A percentile compares a stretch with the other conserved stretches of the same genome.
Evolutionary conservation across 768 basidiomycete species (phyloP).

Genomic region (Tulasnella sp.): DNA sequence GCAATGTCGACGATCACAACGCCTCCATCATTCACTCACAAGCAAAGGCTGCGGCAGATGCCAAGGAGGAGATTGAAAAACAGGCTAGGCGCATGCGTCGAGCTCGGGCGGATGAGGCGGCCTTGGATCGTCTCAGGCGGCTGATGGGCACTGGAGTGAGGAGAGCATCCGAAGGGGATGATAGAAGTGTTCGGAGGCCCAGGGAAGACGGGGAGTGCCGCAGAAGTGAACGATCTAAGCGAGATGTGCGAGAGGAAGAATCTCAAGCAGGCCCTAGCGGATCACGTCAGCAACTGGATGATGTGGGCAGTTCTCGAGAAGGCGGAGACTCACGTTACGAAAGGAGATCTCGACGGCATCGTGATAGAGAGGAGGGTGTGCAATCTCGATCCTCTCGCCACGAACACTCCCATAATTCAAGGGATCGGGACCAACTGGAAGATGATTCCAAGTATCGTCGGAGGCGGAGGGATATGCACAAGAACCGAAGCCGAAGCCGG

Average conservation of each 20-base stretch:
- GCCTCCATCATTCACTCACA: constrained; percentile 46
- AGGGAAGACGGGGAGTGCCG: not conserved
- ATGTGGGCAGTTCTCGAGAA: not conserved
- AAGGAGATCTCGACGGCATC: not conserved
- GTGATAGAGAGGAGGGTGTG: not conserved
- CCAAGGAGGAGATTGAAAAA: constrained; percentile 21
- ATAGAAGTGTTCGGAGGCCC: not conserved
- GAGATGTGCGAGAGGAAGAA: not conserved
- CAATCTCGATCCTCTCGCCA: not conserved
- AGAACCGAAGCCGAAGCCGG: too few species aligned
- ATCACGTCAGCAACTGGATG: not conserved
- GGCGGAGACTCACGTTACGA: not conserved
- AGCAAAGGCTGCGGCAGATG: constrained; percentile 24
- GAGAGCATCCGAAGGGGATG: constrained; percentile 10
- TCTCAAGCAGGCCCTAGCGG: not conserved
- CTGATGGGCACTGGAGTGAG: constrained; percentile 25
- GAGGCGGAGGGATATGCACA: not conserved
- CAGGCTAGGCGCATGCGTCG: constrained; percentile 29
- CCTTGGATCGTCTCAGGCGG: constrained; percentile 44
- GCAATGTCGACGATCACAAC: constrained; percentile 93
- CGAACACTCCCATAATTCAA: not conserved
- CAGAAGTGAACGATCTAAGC: not conserved
- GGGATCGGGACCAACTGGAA: not conserved
- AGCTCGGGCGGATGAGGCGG: constrained; percentile 65
- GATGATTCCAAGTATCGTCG: not conserved